phyloP scores from a whole-genome alignment of 441 rosid genomes.

The Isatis lusitanica region DNA sequence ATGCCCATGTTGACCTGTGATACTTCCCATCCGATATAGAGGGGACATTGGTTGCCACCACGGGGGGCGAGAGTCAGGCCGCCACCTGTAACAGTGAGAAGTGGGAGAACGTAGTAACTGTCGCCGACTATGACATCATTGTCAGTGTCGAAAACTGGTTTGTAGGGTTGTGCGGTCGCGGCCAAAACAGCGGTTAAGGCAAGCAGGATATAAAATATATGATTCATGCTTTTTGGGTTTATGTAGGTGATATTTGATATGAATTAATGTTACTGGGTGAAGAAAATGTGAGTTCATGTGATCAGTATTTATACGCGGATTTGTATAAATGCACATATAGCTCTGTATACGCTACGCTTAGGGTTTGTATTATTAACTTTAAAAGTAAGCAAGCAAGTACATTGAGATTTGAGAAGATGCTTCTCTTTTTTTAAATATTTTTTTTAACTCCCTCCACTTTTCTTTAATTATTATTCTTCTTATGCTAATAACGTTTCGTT shows the following conservation, averaged over 20 bases:
- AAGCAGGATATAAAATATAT: background rate
- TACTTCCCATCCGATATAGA: background rate
- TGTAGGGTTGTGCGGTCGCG: background rate
- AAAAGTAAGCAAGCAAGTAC: background rate
- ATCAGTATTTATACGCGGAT: constrained; percentile 25
- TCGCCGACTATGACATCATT: background rate
- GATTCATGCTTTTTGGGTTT: background rate
- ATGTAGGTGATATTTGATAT: background rate
- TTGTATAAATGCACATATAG: background rate
- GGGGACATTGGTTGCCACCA: background rate
- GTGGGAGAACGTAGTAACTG: constrained; percentile 15
- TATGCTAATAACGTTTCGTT: background rate
- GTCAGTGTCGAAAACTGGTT: background rate
- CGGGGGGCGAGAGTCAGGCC: background rate
- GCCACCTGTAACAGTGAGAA: background rate
- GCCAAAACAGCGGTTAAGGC: constrained; percentile 1
- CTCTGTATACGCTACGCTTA: background rate
- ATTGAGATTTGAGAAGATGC: background rate
- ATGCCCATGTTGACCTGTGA: background rate
- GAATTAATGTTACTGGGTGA: background rate
- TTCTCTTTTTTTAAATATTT: background rate
- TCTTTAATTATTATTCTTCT: background rate
- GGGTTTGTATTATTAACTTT: background rate
- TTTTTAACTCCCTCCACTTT: background rate
- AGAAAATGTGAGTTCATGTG: background rate